A percentile compares a stretch with the other conserved stretches of the same genome.
phyloP scores from a whole-genome alignment of 495 filamentous ascomycete species.

The Penicillium samsonianum region DNA sequence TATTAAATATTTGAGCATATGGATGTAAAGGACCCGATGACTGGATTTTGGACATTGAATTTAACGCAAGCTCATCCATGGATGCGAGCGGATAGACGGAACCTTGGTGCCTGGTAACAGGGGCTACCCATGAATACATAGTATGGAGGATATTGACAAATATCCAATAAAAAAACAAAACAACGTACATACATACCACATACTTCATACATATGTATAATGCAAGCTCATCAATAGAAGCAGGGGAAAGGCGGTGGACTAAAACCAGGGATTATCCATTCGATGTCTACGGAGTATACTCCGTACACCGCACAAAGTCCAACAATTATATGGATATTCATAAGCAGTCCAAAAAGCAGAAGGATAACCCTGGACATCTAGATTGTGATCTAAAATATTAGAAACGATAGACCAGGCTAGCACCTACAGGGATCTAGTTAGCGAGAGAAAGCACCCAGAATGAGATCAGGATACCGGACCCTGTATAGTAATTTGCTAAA shows the following conservation, averaged over 20 bases:
- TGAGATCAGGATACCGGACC: background rate
- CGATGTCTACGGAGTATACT: background rate
- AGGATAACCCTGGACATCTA: background rate
- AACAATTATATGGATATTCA: background rate
- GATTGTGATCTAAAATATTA: background rate
- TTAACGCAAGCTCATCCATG: slow-evolving; percentile 14
- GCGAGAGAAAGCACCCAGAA: background rate
- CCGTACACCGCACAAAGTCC: background rate
- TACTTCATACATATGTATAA: background rate
- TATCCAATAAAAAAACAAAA: background rate
- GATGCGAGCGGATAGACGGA: slow-evolving; percentile 8
- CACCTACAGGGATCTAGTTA: background rate
- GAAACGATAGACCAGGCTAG: slow-evolving; percentile 1
- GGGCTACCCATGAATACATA: background rate
- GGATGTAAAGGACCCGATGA: background rate
- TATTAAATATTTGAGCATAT: background rate
- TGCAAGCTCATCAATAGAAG: background rate
- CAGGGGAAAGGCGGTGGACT: background rate
- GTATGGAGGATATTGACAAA: background rate
- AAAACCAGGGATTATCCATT: background rate
- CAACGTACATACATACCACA: background rate
- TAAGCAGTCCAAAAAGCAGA: background rate
- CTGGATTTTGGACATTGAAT: slow-evolving; percentile 12
- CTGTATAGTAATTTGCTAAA: slow-evolving; percentile 9
- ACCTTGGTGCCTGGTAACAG: background rate